Conservation (phyloP, 1,284 basidiomycete genomes). For the Apiotrichum mycotoxinovorans region DNA sequence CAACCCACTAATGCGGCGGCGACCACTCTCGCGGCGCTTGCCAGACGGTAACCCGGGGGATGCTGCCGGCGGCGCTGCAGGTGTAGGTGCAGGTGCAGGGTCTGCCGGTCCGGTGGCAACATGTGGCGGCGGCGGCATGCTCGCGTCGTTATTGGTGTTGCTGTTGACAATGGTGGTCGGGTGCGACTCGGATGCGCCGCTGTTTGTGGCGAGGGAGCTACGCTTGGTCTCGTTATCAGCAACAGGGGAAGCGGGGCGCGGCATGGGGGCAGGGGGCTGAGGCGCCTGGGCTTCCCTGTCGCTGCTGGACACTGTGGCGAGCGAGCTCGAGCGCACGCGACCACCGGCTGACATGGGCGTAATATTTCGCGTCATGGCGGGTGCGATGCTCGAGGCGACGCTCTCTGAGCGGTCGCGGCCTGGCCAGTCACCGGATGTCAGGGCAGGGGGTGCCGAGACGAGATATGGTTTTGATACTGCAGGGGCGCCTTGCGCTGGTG, state of each 20-base stretch:
- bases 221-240: slow-evolving; percentile 16
- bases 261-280: neutral
- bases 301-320: neutral
- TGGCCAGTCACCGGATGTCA: slow-evolving; percentile 23
- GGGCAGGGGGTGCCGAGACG: slow-evolving; percentile 38
- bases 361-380: slow-evolving; percentile 4
- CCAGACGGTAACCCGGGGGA: neutral
- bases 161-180: no score
- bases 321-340: slow-evolving; percentile 39
- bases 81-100: neutral
- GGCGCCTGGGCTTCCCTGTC: neutral
- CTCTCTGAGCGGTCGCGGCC: slow-evolving; percentile 19
- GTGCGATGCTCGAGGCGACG: slow-evolving; percentile 1
- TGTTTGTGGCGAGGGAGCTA: no score
- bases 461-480: slow-evolving; percentile 25
- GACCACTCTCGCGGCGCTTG: neutral
- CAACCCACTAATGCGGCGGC: slow-evolving; percentile 15
- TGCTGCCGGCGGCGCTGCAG: neutral
- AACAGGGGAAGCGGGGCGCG: neutral
- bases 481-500: no score
- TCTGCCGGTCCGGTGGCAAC: neutral
- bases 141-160: no score
- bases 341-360: slow-evolving; percentile 17
- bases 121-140: no score
- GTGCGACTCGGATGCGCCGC: no score